Base-by-base conservation (phyloP, 1,139 yeast species). In the Geotrichum aggregatum region DNA sequence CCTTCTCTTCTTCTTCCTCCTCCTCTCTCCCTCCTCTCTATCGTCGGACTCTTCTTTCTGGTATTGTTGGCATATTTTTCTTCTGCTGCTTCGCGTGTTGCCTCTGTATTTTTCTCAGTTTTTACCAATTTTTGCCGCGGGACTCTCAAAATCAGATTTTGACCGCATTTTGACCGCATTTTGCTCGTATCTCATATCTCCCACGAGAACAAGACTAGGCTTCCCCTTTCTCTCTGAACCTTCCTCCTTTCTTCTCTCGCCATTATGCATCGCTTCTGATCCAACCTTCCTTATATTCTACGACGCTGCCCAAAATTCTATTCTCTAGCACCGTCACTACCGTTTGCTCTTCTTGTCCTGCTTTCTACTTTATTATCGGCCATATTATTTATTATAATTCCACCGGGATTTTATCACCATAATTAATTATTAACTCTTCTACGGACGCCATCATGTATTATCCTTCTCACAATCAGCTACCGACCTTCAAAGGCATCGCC, bases 21-120 rank as follows among this genome's bases (percentile, higher is more conserved):
- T 46, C 49, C 58, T 35, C 47, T 61, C 52, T 59, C 39, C 49
- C 42, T 60, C 63, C 44, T 47, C 51, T 7, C 61, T 61, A 14
- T 61, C 57, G 30, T 58, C 59, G n/a, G 60, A 64, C 22, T 54
- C 65, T 16, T 55, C 57, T 31, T 50, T 55, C 19, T 50, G 57
- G 5, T 54, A 50, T 10, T 55, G 34, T 13, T 30, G 11, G 11
- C 34, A 30, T 13, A 30, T 30, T 30, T 14, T 14, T 30, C 34
- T 3, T 30, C 6, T 30, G 11, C 6, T n/a, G n/a, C 16, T 21
- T 21, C 16, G 8, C 36, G 8, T 13, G 38, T 21, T n/a, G 21
- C 14, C 33, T 19, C 7, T 13, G 6, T 7, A 11, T 8, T 22
- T 19, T n/a, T n/a, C n/a, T 4, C 21, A 22, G 21, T 26, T 14